Conservation (phyloP, 2,329 filamentous ascomycete species). For the Xylariaceae sp. region DNA sequence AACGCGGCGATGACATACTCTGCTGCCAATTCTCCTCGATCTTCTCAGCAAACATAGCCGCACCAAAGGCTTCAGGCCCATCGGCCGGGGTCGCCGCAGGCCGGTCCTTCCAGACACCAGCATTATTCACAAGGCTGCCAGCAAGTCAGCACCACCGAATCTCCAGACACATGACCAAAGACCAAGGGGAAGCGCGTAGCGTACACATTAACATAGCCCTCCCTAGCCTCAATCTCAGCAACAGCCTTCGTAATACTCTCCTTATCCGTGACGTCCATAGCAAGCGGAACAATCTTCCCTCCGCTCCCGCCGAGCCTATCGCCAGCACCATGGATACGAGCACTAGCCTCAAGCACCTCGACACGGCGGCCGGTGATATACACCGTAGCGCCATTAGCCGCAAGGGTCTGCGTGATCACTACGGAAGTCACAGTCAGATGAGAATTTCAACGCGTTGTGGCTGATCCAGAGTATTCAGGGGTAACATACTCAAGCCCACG, state of each 20-base stretch:
- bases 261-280: constrained; percentile 47
- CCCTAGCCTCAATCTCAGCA: constrained; percentile 48
- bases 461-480: constrained; percentile 4
- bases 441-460: background rate
- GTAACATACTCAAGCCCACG: constrained; percentile 27
- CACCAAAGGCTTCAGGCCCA: constrained; percentile 27
- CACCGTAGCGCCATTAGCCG: constrained; percentile 40
- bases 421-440: background rate
- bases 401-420: constrained; percentile 44
- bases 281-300: constrained; percentile 44
- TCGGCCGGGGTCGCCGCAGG: constrained; percentile 18
- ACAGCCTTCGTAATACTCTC: constrained; percentile 45
- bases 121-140: constrained; percentile 46
- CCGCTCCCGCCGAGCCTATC: constrained; percentile 35
- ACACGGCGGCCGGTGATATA: constrained; percentile 41
- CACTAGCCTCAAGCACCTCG: constrained; percentile 40
- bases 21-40: constrained; percentile 27
- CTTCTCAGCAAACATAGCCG: constrained; percentile 27
- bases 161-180: background rate
- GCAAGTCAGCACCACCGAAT: background rate
- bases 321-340: constrained; percentile 43
- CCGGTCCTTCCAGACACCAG: constrained; percentile 39
- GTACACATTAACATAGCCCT: constrained; percentile 47
- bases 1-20: constrained; percentile 14
- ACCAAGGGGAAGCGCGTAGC: constrained; percentile 1